Evolutionary conservation across 805 yeast genomes (phyloP), one percentile per base, ranked within the genome.

Genomic region (Kuraishia hungarica): DNA sequence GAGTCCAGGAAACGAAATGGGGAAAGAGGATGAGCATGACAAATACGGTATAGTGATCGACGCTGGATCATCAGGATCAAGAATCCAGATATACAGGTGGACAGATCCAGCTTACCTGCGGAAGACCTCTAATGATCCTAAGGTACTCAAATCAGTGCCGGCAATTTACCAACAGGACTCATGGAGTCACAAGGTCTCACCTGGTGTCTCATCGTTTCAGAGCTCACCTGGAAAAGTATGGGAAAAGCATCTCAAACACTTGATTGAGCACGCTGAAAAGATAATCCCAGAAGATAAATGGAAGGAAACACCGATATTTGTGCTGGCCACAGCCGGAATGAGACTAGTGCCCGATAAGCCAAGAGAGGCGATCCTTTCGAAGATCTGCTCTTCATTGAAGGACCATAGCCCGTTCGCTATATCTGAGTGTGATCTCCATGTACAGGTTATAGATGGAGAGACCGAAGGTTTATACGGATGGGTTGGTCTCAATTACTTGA

Each of bases 251-350:
- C 80, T 89, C 59, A 70, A 79, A 57, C 77, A 79, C 2, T 71
- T 94, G 52, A 73, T 92, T 19, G 73, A 80, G 51, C 82, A 83
- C 66, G 97, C 97, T 0, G 79, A 82, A 61, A 67, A 70, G 2
- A 78, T 87, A 22, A 82, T 94, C 7, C 98, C 98, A 0, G 62
- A 65, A 29, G 77, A 77, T 0, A 74, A 79, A 54, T 81, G 83
- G 60, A 58, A 67, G 1, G 79, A 80, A 3, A 93, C 98, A 0
- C 98, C 99, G 0, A 78, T 94, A 1, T 94, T 83, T 61, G 81
- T 94, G n/a, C 81, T 89, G 61, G 96, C 98, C 2, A 94, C 99
- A 0, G 99, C 99, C 4, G 99, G 99, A 1, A 90, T 94, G 96
- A 78, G 99, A 58, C 71, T 94, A 48, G 66, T 93, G 50, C 81